These are phyloP conservation scores for Penicillium macrosclerotiorum DNA, from an alignment of 495 filamentous ascomycete genomes.

Conservation along the genomic window DNA sequence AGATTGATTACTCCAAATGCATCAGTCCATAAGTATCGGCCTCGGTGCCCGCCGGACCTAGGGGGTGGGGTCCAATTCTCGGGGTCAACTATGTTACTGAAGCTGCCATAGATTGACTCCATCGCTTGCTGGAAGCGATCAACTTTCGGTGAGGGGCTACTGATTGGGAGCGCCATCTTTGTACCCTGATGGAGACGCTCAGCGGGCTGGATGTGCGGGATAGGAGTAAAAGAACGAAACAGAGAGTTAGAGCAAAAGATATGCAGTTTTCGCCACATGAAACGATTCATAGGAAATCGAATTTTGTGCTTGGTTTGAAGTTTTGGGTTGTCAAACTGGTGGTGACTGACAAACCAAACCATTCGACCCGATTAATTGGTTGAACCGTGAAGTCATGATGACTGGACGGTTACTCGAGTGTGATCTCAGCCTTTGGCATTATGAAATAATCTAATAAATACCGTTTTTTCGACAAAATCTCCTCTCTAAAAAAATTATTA, in stretches of 20 bases:
- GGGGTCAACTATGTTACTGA: slow-evolving; percentile 30
- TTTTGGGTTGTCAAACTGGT: too few species aligned
- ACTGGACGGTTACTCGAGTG: slow-evolving; percentile 20
- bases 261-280: background rate
- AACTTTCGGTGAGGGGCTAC: slow-evolving; percentile 29
- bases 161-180: slow-evolving; percentile 25
- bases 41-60: slow-evolving; percentile 59
- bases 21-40: slow-evolving; percentile 68
- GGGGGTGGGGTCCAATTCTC: slow-evolving; percentile 44
- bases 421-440: slow-evolving; percentile 25
- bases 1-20: slow-evolving; percentile 69
- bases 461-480: background rate
- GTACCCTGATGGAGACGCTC: too few species aligned
- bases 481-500: background rate
- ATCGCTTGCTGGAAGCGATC: slow-evolving; percentile 38
- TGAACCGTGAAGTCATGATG: slow-evolving; percentile 36
- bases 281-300: background rate
- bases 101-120: slow-evolving; percentile 40
- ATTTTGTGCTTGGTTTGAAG: slow-evolving; percentile 1
- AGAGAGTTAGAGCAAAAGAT: too few species aligned
- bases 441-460: background rate
- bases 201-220: too few species aligned
- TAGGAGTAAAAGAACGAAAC: too few species aligned
- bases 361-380: too few species aligned
- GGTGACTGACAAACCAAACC: too few species aligned